These are phyloP conservation scores for Pythium myriotylum DNA, from an alignment of 352 stramenopile species.

Conservation along the genomic window DNA sequence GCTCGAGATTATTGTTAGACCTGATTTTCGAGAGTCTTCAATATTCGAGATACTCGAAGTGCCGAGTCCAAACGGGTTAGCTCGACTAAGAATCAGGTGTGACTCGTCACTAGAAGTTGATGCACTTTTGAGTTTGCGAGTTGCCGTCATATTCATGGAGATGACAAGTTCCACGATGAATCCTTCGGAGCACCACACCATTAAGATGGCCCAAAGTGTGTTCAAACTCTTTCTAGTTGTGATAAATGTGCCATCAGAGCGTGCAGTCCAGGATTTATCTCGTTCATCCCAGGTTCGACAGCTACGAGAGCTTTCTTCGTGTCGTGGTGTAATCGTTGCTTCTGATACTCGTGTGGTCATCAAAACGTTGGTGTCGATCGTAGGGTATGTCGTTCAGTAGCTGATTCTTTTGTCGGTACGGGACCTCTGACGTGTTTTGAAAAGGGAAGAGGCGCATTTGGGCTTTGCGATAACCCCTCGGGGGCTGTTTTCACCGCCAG, in stretches of 20 bases:
- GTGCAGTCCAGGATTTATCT: slow-evolving; percentile 1
- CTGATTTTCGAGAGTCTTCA: slow-evolving; percentile 5
- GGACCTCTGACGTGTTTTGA: too few species aligned
- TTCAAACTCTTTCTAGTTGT: slow-evolving; percentile 62
- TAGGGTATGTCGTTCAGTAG: slow-evolving; percentile 9
- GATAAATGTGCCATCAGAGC: slow-evolving; percentile 20
- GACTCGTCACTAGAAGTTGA: slow-evolving; percentile 50
- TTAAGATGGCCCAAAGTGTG: slow-evolving; percentile 31
- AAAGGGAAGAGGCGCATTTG: slow-evolving; percentile 10
- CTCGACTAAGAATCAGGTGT: slow-evolving; percentile 28
- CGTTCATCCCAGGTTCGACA: not conserved
- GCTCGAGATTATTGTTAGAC: not conserved
- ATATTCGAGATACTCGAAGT: slow-evolving; percentile 5
- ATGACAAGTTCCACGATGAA: not conserved
- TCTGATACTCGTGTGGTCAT: slow-evolving; percentile 11
- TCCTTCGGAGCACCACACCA: slow-evolving; percentile 25
- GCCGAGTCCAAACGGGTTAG: not conserved
- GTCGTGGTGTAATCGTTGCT: slow-evolving; percentile 18
- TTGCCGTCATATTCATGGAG: slow-evolving; percentile 15
- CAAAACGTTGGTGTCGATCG: slow-evolving; percentile 6
- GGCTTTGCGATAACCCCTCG: slow-evolving; percentile 3
- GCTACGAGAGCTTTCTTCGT: slow-evolving; percentile 12
- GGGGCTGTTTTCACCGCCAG: not conserved
- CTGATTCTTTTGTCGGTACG: not conserved
- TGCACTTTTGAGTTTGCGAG: slow-evolving; percentile 25